Evolutionary conservation across 164 flowering plant species (phyloP).

Genomic region (Vitis labrusca): DNA sequence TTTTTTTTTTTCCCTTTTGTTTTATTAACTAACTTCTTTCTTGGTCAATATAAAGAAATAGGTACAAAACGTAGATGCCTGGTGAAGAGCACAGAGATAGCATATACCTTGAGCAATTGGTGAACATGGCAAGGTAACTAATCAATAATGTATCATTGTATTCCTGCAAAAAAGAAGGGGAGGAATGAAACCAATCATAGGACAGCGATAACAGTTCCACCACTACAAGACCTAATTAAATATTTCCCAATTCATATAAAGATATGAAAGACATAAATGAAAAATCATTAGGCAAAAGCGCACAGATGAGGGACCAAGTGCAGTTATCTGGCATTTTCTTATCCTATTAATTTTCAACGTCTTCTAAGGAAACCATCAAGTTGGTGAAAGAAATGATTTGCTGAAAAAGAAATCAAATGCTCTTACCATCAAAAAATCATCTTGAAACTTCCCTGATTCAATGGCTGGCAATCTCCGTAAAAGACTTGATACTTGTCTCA

Average conservation of each 20-base stretch:
- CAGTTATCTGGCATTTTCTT: not conserved
- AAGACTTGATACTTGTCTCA: constrained; percentile 93
- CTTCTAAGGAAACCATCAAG: not conserved
- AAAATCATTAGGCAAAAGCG: not conserved
- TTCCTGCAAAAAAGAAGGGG: constrained; percentile 49
- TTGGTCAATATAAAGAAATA: not conserved
- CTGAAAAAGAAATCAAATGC: not conserved
- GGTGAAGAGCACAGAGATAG: not conserved
- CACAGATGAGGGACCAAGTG: not conserved
- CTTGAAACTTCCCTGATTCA: constrained; percentile 90
- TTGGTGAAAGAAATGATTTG: not conserved
- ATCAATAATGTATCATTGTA: constrained; percentile 87
- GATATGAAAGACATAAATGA: not conserved
- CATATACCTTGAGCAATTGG: constrained; percentile 94
- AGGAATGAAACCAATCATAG: not conserved
- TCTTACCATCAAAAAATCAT: constrained; percentile 94
- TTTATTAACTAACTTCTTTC: no score
- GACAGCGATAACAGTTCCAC: not conserved
- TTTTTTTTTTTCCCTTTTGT: no score
- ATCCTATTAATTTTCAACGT: not conserved
- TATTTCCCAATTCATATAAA: not conserved
- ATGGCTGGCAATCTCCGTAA: constrained; percentile 86
- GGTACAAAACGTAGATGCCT: not conserved
- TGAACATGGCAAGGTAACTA: constrained; percentile 88
- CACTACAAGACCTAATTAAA: not conserved